Evolutionary conservation across 306 rosid genomes (phyloP), one percentile per base, ranked within the genome.

Genomic region (Mucuna pruriens): DNA sequence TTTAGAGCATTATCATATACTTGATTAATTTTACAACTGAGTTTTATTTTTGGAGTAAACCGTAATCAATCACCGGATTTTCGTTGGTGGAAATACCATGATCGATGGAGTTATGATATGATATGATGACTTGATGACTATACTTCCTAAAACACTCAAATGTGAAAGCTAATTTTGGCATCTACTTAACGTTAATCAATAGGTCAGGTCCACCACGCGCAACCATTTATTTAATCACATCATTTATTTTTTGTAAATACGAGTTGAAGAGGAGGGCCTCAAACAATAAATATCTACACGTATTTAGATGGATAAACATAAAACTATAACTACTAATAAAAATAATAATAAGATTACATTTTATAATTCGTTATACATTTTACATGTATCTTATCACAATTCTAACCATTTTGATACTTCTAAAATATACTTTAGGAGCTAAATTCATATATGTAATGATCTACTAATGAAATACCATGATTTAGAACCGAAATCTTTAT

Each of bases 61-160:
- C 51, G 48, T 38, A 67, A 79, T 79, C 60, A 55, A 55, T 54
- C 38, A 72, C n/a, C 55, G 13, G 49, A 36, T 80, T 72, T 73
- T 72, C 36, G 12, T 58, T 38, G 61, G 25, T 12, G 29, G 2
- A 15, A 42, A 44, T 36, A 73, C 70, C 9, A 73, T 73, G 17
- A 71, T 44, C 7, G 55, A 60, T 66, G 54, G 29, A 26, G 45
- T 16, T 39, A 49, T 55, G 22, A 68, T 58, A 22, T 57, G 10
- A 36, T 36, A 36, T 36, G 40, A 36, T 36, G 7, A 36, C 2
- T 29, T 54, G 3, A 55, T 80, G 26, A 26, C 15, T 13, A 64
- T 60, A 49, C 26, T 5, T 61, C 15, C 38, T 40, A 44, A 22
- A 22, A 25, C 31, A 40, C 61, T 60, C 19, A 70, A 81, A 78